Base-by-base conservation (phyloP, 1,139 yeast species). In the Lodderomyces margitis region DNA sequence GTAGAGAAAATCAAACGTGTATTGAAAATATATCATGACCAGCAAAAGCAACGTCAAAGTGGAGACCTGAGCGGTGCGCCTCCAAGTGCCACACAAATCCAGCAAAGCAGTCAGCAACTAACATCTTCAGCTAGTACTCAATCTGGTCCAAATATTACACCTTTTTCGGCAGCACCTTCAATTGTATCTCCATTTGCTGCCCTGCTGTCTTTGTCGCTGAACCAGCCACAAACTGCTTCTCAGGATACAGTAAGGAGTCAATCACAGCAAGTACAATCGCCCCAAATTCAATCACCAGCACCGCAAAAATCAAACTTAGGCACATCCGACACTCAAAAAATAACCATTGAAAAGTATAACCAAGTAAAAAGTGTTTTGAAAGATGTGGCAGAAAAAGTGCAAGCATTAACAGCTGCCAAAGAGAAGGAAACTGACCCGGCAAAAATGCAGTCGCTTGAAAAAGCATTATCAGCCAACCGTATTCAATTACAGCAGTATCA, bases 1-100 rank as follows among this genome's bases (percentile, higher is more conserved):
- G 94, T 92, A 2, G 85, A 85, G 43, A 77, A 77, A 44, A 80
- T 87, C 51, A 78, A 75, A 51, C 71, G 66, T 58, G 72, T 68
- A 44, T 70, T 74, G 45, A 49, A 68, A 27, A 66, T 58, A 41
- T 71, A 68, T 49, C 72, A 70, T 42, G 70, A 70, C 7, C 75
- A 70, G 44, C 74, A 68, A 41, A 55, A 57, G 41, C 37, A 25
- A 11, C 38, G 33, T 31, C 41, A 34, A 10, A 19, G 14, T 5
- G 17, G n/a, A 6, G 19, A 12, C 12, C n/a, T 34, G 30, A n/a
- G 14, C 7, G 12, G 15, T 24, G 33, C 3, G 21, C 10, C 23
- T n/a, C 8, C 42, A 8, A 35, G 24, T 35, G 39, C 37, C 12
- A 36, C 40, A 25, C 42, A 30, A 20, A 28, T 20, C 12, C 39